These are phyloP conservation scores for Aspergillus fumigatiaffinis DNA, from an alignment of 2,329 filamentous ascomycete genomes.

Conservation along the genomic window DNA sequence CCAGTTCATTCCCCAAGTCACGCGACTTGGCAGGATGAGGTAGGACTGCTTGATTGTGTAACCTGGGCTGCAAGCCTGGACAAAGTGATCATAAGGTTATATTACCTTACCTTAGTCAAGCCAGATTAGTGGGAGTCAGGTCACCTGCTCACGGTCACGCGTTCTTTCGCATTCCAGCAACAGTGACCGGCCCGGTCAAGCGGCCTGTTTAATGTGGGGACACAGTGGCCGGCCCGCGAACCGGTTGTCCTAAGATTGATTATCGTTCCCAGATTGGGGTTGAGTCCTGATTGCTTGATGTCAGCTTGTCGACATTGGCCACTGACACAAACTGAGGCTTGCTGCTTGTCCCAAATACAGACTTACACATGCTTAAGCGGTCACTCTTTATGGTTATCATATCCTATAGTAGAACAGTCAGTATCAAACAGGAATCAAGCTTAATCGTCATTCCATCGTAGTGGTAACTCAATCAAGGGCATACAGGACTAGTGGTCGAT, in stretches of 20 bases:
- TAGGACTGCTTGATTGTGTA: neutral
- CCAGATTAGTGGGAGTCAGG: neutral
- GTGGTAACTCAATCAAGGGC: neutral
- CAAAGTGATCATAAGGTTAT: neutral
- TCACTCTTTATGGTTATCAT: neutral
- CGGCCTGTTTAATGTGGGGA: neutral
- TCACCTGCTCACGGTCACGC: neutral
- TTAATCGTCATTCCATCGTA: neutral
- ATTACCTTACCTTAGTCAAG: neutral
- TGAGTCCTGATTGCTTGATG: neutral
- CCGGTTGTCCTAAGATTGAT: neutral
- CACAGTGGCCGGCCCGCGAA: neutral
- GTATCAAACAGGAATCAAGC: neutral
- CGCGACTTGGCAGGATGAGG: neutral
- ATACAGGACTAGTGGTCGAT: neutral
- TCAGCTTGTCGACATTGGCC: neutral
- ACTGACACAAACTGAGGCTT: neutral
- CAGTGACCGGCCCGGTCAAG: slow-evolving; percentile 12
- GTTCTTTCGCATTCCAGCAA: neutral
- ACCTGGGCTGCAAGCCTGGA: neutral
- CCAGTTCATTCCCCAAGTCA: too few species aligned
- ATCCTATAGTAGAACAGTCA: neutral
- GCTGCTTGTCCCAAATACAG: neutral
- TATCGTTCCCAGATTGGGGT: too few species aligned
- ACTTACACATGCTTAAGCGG: neutral